Percentiles rank a stretch among this genome's conserved stretches.
These are phyloP conservation scores for Paracamarosporium sp. DNA, from an alignment of 2,329 filamentous ascomycete species.

Conservation along the genomic window DNA sequence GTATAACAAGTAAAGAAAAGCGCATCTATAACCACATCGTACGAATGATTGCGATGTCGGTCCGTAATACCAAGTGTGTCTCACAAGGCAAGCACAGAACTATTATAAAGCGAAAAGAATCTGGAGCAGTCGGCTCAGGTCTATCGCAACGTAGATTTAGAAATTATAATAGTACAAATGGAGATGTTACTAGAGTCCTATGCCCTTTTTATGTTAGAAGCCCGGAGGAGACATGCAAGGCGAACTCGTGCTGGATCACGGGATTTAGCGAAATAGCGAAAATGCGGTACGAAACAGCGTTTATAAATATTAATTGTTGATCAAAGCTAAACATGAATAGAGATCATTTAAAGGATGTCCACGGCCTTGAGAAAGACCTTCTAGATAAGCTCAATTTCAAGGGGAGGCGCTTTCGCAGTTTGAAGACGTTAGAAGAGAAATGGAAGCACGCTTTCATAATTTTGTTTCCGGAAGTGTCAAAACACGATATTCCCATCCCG, in stretches of 20 bases:
- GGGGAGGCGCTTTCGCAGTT: background rate
- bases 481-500: background rate
- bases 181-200: background rate
- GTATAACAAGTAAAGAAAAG: background rate
- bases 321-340: background rate
- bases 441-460: background rate
- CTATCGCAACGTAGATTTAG: background rate
- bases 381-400: background rate
- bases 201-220: background rate
- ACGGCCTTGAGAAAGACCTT: background rate
- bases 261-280: constrained; percentile 1
- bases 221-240: background rate
- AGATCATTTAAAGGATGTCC: constrained; percentile 2
- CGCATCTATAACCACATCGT: background rate
- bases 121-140: background rate
- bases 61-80: background rate
- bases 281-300: background rate
- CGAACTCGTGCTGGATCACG: background rate
- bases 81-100: background rate
- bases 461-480: background rate
- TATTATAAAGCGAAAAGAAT: background rate
- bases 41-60: background rate
- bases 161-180: background rate
- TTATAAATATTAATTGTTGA: background rate
- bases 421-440: background rate